Percentiles rank a stretch among this genome's conserved stretches.
These are phyloP conservation scores for Oropetium thomaeum DNA, from an alignment of 176 grass and related monocot genomes.

Conservation along the genomic window DNA sequence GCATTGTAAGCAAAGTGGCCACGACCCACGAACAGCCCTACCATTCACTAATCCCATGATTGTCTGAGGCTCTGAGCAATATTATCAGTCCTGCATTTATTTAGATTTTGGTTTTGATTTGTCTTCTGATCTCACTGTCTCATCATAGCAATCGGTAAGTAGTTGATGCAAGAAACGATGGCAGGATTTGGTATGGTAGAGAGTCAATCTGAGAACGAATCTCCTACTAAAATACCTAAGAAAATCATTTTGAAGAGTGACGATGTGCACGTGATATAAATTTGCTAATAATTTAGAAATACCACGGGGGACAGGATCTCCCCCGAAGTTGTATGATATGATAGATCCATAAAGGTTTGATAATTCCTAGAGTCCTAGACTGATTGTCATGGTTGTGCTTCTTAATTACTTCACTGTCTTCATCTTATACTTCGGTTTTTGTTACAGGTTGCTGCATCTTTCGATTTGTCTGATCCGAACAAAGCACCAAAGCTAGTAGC, in stretches of 20 bases:
- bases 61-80: not conserved
- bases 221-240: no score
- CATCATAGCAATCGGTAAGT: no score
- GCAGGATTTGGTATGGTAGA: no score
- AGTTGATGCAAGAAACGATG: no score
- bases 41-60: not conserved
- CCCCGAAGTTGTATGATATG: not conserved
- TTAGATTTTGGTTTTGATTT: not conserved
- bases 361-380: not conserved
- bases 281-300: not conserved
- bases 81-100: not conserved
- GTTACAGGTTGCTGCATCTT: constrained; percentile 48
- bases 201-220: no score
- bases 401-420: not conserved
- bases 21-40: not conserved
- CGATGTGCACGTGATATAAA: not conserved
- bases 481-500: constrained; percentile 67
- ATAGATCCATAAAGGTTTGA: not conserved
- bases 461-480: constrained; percentile 67
- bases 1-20: not conserved
- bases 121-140: no score
- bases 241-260: no score
- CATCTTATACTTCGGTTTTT: constrained; percentile 6
- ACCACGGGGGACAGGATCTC: no score
- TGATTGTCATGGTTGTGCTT: not conserved